Evolutionary conservation across 768 basidiomycete species (phyloP), one percentile per base, ranked within the genome.

Genomic region (Calocybe gangraenosa): DNA sequence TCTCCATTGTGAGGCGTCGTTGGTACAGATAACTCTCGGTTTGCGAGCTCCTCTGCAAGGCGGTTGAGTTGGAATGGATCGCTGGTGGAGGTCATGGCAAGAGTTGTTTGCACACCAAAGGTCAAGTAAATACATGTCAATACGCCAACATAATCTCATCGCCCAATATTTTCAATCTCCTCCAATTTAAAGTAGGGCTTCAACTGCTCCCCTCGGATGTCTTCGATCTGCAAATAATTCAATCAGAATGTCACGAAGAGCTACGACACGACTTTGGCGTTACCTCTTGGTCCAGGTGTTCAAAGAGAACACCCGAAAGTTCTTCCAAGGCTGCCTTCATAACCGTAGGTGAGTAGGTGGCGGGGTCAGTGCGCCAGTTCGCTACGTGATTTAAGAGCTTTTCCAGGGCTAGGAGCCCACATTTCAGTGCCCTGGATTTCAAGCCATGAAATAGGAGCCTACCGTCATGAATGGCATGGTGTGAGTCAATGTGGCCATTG

Each of bases 41-140:
- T 66, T 15, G 64, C 81, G 14, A 88, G 78, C 55, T 89, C 86
- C 51, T 87, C 81, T 6, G 84, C 86, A 30, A 89, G 75, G 33
- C 82, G 74, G 46, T 85, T 78, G 38, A 89, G 75, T 50, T 84
- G 74, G 55, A 73, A 87, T 33, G 79, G 84, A 56, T 88, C 84
- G 13, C 58, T 60, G 21, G 51, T 50, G 3, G 51, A 49, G n/a
- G 34, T 35, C 25, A 28, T 28, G 5, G 25, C 25, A 28, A 5
- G 5, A 11, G 25, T 28, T 28, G 25, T 28, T 28, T 28, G 25
- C 25, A 28, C 6, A 11, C 25, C 5, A 11, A 28, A 28, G 25
- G 5, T 11, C 11, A 28, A 28, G 11, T 28, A 28, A 28, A 28
- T 28, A 28, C 11, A 11, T 11, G 25, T 28, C 25, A 6, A 28